A percentile compares a stretch with the other conserved stretches of the same genome.
These are phyloP conservation scores for Aspergillus homomorphus DNA, from an alignment of 495 filamentous ascomycete species.

Conservation along the genomic window DNA sequence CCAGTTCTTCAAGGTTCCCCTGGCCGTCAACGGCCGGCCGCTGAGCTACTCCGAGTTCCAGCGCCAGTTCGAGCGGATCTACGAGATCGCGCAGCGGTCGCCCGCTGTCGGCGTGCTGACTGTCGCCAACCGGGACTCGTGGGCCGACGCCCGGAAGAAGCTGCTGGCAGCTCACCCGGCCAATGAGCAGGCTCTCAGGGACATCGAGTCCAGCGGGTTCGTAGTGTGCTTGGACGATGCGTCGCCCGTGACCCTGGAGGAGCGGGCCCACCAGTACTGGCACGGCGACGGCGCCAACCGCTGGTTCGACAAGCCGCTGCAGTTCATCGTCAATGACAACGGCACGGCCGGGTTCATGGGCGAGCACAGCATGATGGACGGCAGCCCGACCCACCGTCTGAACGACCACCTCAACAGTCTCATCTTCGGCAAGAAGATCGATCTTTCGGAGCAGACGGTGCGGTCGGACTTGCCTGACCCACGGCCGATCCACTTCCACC, in stretches of 20 bases:
- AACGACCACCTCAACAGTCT: conserved; percentile 89
- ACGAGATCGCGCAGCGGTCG: conserved; percentile 65
- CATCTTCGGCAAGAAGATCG: conserved; percentile 88
- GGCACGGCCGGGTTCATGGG: conserved; percentile 97
- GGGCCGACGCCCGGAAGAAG: conserved; percentile 78
- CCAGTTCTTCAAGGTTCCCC: conserved; percentile 85
- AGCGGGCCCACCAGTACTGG: conserved; percentile 96
- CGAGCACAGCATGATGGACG: conserved; percentile 99
- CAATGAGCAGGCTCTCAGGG: conserved; percentile 72
- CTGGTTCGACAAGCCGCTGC: conserved; percentile 97
- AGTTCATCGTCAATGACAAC: conserved; percentile 98
- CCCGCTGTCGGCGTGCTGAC: conserved; percentile 84
- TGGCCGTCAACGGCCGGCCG: conserved; percentile 73
- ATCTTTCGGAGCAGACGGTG: conserved; percentile 69
- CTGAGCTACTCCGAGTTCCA: conserved; percentile 87
- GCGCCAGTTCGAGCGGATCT: conserved; percentile 80
- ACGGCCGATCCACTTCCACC: conserved; percentile 66
- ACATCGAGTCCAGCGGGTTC: conserved; percentile 89
- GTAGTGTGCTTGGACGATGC: conserved; percentile 93
- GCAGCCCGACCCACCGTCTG: conserved; percentile 92
- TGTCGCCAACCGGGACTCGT: conserved; percentile 86
- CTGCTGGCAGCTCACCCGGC: conserved; percentile 70
- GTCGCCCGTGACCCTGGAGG: conserved; percentile 87
- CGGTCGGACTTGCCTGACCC: conserved; percentile 87
- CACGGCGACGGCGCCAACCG: conserved; percentile 94